Conservation (phyloP, 768 basidiomycete species). For the Tubosaeta brunneosetosa region DNA sequence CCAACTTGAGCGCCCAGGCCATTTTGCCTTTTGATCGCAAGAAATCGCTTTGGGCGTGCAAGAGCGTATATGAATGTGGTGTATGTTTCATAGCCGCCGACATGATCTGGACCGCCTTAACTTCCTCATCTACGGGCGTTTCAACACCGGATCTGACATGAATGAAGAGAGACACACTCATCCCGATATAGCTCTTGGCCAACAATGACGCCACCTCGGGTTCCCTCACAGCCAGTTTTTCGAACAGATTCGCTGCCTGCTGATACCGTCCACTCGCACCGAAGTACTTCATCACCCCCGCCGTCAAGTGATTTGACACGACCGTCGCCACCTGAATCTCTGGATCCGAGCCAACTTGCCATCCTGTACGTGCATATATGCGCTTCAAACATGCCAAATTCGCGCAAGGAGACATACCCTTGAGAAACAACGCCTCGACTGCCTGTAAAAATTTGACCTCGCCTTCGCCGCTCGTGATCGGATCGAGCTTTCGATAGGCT, state of each 20-base stretch:
- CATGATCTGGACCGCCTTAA: slow-evolving; percentile 96
- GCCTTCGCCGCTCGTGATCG: slow-evolving; percentile 83
- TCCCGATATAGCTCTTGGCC: slow-evolving; percentile 89
- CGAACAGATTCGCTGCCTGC: slow-evolving; percentile 88
- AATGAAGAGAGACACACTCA: slow-evolving; percentile 63
- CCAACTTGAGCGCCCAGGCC: slow-evolving; percentile 89
- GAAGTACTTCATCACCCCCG: slow-evolving; percentile 95
- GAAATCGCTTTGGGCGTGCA: slow-evolving; percentile 95
- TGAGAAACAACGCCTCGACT: slow-evolving; percentile 82
- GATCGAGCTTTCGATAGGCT: slow-evolving; percentile 93
- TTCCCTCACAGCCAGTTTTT: slow-evolving; percentile 79
- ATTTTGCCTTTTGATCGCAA: slow-evolving; percentile 77
- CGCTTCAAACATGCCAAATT: neutral
- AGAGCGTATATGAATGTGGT: slow-evolving; percentile 89
- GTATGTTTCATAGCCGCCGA: slow-evolving; percentile 74
- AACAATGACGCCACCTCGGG: slow-evolving; percentile 87
- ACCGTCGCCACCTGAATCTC: slow-evolving; percentile 98
- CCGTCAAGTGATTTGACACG: slow-evolving; percentile 93
- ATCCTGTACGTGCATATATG: slow-evolving; percentile 49
- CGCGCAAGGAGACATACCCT: slow-evolving; percentile 44
- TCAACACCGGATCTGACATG: neutral
- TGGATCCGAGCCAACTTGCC: slow-evolving; percentile 98
- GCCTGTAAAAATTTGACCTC: slow-evolving; percentile 89
- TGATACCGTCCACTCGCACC: slow-evolving; percentile 86
- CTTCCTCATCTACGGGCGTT: slow-evolving; percentile 77